Evolutionary conservation across 345 rosid genomes (phyloP), one percentile per base, ranked within the genome.

Genomic region (Eucalyptus camaldulensis): DNA sequence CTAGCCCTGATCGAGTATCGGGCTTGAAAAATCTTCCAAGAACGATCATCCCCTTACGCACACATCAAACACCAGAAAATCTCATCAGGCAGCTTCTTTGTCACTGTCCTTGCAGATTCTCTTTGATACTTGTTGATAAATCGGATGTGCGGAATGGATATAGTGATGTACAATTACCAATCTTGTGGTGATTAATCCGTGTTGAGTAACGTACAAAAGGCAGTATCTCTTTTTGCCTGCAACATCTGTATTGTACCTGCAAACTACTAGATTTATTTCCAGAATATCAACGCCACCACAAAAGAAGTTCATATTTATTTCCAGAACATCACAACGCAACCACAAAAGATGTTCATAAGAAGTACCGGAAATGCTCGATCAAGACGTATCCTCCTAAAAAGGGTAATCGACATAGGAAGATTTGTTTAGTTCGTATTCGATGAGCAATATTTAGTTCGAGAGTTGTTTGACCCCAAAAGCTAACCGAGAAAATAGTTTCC

Each of bases 31-130:
- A 56, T 56, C 13, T 10, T 56, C 60, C 62, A 22, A 56, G 62
- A 22, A 22, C 6, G 40, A 5, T 5, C 67, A 11, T 11, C 25
- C 4, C n/a, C 7, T 25, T 25, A 1, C 8, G 7, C 31, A 1
- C 67, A 60, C n/a, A 60, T 60, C 67, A 27, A 60, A 60, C 7
- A 7, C 31, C 15, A 25, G 2, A 60, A 25, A 60, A 25, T 60
- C 67, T 60, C 3, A 60, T 60, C n/a, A 12, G n/a, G 67, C 4
- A 4, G n/a, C n/a, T 25, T 5, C 62, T 22, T 9, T 56, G 6
- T 22, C 62, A 56, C 27, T 22, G 9, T 8, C 62, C 13, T 56
- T 2, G 27, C 12, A 33, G 37, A 33, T 33, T 33, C 37, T 33
- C 37, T 33, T 33, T 58, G 67, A 60, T 3, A 3, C n/a, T 60